Conservation (phyloP, 208 protist genomes). For the Leishmania turanica region DNA sequence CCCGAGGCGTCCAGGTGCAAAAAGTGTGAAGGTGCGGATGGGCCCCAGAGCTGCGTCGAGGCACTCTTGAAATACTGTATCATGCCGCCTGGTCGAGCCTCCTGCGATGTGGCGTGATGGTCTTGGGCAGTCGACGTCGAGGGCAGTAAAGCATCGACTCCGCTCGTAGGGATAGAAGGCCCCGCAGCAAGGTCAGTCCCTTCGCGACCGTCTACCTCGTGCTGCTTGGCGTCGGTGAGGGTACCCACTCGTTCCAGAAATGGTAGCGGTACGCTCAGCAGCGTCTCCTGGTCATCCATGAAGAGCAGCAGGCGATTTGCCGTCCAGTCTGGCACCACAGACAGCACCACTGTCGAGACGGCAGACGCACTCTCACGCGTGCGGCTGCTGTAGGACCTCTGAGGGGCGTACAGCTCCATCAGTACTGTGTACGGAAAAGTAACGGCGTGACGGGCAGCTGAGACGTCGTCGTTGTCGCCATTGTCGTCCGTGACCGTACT, state of each 20-base stretch:
- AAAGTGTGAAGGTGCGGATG: not conserved
- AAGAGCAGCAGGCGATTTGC: conserved; percentile 48
- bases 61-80: conserved; percentile 4
- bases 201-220: not conserved
- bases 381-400: not conserved
- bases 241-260: conserved; percentile 21
- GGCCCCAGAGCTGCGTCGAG: conserved; percentile 14
- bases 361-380: not conserved
- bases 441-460: not conserved
- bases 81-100: not conserved
- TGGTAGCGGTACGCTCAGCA: conserved; percentile 49
- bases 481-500: not conserved
- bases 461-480: not conserved
- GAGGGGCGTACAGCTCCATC: conserved; percentile 24
- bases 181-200: not conserved
- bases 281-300: conserved; percentile 24
- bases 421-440: conserved; percentile 28
- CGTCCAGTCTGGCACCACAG: conserved; percentile 26
- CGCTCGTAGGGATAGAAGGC: not conserved
- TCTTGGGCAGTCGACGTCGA: not conserved
- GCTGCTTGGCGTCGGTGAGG: conserved; percentile 6
- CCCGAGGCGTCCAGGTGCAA: not conserved
- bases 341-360: conserved; percentile 5
- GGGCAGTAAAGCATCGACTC: not conserved
- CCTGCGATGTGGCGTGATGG: not conserved